phyloP scores from a whole-genome alignment of 768 basidiomycete genomes.

The Trametes cubensis region DNA sequence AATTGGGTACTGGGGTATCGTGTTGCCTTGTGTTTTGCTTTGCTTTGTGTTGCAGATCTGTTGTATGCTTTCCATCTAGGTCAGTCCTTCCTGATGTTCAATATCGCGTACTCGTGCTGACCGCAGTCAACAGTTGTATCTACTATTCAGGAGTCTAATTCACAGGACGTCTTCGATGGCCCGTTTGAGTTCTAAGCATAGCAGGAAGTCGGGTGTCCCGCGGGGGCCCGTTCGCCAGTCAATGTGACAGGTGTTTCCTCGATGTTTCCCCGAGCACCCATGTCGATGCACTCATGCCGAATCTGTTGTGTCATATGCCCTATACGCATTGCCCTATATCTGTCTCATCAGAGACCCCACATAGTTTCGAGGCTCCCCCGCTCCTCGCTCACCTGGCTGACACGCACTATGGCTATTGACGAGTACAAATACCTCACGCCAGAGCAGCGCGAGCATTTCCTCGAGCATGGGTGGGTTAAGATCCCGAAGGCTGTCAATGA shows the following conservation, averaged over 20 bases:
- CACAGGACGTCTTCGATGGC: no score
- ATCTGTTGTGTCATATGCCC: slow-evolving; percentile 7
- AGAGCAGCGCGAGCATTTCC: slow-evolving; percentile 39
- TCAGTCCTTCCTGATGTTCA: no score
- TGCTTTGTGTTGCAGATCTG: no score
- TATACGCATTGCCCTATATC: neutral
- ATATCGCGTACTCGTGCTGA: no score
- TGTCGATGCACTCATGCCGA: neutral
- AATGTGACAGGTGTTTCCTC: slow-evolving; percentile 4
- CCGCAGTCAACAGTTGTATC: neutral
- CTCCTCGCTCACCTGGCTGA: no score
- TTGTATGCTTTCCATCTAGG: no score
- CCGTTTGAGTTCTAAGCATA: no score
- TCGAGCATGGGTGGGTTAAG: slow-evolving; percentile 38
- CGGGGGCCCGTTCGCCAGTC: neutral
- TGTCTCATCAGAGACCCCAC: no score
- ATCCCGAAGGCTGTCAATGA: slow-evolving; percentile 37
- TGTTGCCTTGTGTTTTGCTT: neutral
- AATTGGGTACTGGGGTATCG: neutral
- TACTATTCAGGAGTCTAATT: no score
- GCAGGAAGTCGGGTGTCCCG: neutral
- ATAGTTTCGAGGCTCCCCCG: no score
- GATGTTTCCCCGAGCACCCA: slow-evolving; percentile 5
- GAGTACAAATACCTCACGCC: slow-evolving; percentile 28
- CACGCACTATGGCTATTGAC: slow-evolving; percentile 17